Conservation (phyloP, 2,329 filamentous ascomycete species). For the Xylariaceae sp. region DNA sequence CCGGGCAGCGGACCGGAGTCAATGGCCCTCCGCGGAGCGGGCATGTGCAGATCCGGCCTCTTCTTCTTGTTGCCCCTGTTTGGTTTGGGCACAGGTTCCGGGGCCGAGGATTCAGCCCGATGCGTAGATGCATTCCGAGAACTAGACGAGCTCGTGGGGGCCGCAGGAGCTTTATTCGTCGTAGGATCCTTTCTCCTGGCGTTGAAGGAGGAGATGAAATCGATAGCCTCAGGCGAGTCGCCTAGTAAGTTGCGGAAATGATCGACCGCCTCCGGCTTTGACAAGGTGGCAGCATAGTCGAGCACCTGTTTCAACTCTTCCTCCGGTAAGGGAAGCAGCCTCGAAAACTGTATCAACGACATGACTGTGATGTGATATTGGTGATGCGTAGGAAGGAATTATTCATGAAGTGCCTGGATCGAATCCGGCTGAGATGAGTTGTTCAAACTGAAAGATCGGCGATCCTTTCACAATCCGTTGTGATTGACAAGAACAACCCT, state of each 20-base stretch:
- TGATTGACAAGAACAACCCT: too few species aligned
- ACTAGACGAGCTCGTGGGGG: constrained; percentile 10
- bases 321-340: constrained; percentile 78
- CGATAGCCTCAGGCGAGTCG: constrained; percentile 69
- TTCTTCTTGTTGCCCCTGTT: constrained; percentile 51
- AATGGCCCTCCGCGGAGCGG: constrained; percentile 57
- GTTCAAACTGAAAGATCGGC: too few species aligned
- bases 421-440: too few species aligned
- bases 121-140: neutral
- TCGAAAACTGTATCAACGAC: constrained; percentile 64
- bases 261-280: constrained; percentile 70
- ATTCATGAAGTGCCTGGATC: too few species aligned
- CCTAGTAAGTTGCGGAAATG: constrained; percentile 87
- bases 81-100: constrained; percentile 45
- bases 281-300: constrained; percentile 71
- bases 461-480: too few species aligned
- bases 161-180: constrained; percentile 17
- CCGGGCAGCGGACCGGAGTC: constrained; percentile 60
- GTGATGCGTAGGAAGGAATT: neutral
- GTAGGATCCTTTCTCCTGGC: constrained; percentile 48
- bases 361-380: constrained; percentile 32
- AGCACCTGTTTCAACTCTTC: constrained; percentile 79
- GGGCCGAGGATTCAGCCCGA: constrained; percentile 19
- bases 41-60: constrained; percentile 58
- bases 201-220: constrained; percentile 80